Evolutionary conservation across 2,329 filamentous ascomycete genomes (phyloP), one percentile per base, ranked within the genome.

Genomic region (Fusarium brevicatenulatum): DNA sequence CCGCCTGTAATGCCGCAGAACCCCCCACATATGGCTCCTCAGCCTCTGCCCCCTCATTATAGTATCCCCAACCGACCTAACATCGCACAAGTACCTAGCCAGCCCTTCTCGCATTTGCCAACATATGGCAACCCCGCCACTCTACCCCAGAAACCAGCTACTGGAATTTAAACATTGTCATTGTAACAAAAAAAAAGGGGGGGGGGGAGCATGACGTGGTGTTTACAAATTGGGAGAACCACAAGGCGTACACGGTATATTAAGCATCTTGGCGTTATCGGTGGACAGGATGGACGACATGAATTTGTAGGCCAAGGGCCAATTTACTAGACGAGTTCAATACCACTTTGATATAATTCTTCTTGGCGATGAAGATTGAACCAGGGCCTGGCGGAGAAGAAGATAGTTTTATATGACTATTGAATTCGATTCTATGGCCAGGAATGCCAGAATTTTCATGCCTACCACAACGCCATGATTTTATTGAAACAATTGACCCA

Each of bases 111-210:
- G 68, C 87, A 89, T 74, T 80, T 90, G 71, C 87, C 82, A 25
- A 80, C 87, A 47, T 90, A 90, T 73, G 88, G 88, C 72, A 90
- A 90, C 79, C 88, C 88, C 65, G 87, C 88, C 37, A 87, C 87
- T 37, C 79, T 90, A 78, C 88, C 88, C 67, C 88, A 90, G 78
- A 90, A 90, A 81, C 88, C 88, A 66, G 82, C 86, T 39, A 84
- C 85, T 66, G 85, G 84, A 76, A 83, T 86, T 76, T 86, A 85
- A 71, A 77, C 70, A 74, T 72, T 18, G 70, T 56, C 60, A 74
- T 72, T 23, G 66, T 59, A 30, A 28, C 28, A 67, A 72, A 57
- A 50, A 28, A 50, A n/a, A 16, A 8, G 13, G 47, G 53, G 70
- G 43, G 53, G 70, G 25, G 55, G 40, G 61, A 77, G 77, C 77